Conservation (phyloP, 768 basidiomycete species). For the Amanita subjunquillea region DNA sequence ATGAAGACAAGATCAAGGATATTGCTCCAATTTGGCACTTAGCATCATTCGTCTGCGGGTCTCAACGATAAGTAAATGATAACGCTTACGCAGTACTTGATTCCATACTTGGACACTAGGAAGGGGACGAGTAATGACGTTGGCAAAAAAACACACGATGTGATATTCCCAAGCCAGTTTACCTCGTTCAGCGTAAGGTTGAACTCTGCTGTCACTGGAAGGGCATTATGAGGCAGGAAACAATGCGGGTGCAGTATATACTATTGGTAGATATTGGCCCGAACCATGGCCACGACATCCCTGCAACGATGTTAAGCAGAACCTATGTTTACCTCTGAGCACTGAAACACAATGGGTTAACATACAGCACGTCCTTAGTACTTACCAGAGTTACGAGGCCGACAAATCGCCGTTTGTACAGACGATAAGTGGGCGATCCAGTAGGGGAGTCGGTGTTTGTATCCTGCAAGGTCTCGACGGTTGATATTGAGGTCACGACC, state of each 20-base stretch:
- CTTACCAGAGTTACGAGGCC: constrained; percentile 56
- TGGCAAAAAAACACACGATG: constrained; percentile 53
- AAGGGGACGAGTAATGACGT: constrained; percentile 45
- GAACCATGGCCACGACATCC: constrained; percentile 75
- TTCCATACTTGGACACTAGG: constrained; percentile 46
- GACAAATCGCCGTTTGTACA: constrained; percentile 62
- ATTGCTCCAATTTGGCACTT: constrained; percentile 55
- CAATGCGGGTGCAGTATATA: constrained; percentile 16
- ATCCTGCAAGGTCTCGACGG: not conserved
- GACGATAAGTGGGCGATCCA: constrained; percentile 29
- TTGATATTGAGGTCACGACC: not conserved
- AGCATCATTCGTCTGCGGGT: not conserved
- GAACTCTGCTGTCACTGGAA: constrained; percentile 51
- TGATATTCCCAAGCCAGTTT: constrained; percentile 74
- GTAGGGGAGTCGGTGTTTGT: not conserved
- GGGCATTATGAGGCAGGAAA: not conserved
- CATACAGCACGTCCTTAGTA: not conserved
- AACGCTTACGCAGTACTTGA: constrained; percentile 48
- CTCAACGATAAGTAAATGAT: not conserved
- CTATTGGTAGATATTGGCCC: constrained; percentile 70
- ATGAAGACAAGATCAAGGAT: constrained; percentile 49
- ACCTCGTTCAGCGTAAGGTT: constrained; percentile 59
- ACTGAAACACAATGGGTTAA: not conserved
- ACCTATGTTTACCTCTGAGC: constrained; percentile 27
- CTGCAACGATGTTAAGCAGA: constrained; percentile 49